Conservation (phyloP, 1,139 yeast genomes). For the Yamadazyma atlantica region DNA sequence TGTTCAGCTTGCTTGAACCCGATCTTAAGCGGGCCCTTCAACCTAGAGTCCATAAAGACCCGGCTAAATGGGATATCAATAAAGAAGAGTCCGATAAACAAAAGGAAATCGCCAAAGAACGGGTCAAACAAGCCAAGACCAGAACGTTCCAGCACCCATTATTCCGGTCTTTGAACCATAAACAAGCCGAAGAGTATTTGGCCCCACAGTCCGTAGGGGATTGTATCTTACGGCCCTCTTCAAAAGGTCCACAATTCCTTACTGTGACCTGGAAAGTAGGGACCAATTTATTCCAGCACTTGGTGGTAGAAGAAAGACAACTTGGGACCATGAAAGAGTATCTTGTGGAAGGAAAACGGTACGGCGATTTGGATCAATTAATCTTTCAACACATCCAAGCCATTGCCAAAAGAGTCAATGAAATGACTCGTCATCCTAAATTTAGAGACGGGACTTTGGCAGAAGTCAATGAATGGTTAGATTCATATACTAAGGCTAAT, state of each 20-base stretch:
- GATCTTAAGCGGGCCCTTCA: constrained; percentile 63
- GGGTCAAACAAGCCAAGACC: constrained; percentile 53
- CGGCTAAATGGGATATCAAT: constrained; percentile 77
- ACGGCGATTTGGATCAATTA: constrained; percentile 89
- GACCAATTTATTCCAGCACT: constrained; percentile 85
- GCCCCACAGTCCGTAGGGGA: constrained; percentile 92
- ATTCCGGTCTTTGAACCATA: constrained; percentile 77
- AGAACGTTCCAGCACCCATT: constrained; percentile 90
- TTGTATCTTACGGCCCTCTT: constrained; percentile 91
- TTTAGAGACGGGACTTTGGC: constrained; percentile 79
- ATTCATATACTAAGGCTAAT: constrained; percentile 86
- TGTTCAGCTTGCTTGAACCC: constrained; percentile 64
- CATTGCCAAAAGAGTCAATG: constrained; percentile 79
- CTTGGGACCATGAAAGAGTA: constrained; percentile 59
- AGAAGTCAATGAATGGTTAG: constrained; percentile 85
- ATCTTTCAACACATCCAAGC: constrained; percentile 87
- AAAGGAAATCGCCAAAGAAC: constrained; percentile 56
- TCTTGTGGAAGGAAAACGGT: constrained; percentile 66
- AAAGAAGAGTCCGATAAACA: constrained; percentile 71
- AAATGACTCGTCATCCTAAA: constrained; percentile 83
- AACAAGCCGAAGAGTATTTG: constrained; percentile 89
- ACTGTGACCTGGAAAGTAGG: constrained; percentile 97
- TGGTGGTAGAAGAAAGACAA: constrained; percentile 75
- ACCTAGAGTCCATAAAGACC: constrained; percentile 52
- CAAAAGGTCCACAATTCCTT: constrained; percentile 82